phyloP scores from a whole-genome alignment of 2,329 filamentous ascomycete genomes.

The Ceratocystis lukuohia region DNA sequence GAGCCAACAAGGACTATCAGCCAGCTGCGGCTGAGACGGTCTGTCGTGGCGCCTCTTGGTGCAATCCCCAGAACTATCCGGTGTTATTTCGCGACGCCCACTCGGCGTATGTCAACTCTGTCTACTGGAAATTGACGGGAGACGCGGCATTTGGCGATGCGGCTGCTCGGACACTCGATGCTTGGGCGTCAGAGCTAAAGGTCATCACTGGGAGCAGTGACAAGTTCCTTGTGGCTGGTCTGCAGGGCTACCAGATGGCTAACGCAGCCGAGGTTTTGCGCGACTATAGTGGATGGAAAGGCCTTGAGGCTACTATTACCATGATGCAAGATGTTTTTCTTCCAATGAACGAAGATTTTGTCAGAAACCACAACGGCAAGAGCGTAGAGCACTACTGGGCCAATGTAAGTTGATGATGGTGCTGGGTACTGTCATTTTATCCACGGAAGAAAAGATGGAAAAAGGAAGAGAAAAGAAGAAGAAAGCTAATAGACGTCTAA shows the following conservation, averaged over 20 bases:
- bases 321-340: constrained; percentile 26
- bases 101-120: constrained; percentile 29
- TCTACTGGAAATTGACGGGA: constrained; percentile 31
- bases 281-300: constrained; percentile 24
- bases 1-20: constrained; percentile 25
- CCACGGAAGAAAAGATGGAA: too few relatives aligned
- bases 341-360: neutral
- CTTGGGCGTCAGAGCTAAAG: constrained; percentile 28
- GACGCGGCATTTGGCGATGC: constrained; percentile 28
- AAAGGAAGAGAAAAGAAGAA: neutral
- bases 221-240: constrained; percentile 29
- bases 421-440: too few relatives aligned
- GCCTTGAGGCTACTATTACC: neutral
- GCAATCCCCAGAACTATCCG: neutral
- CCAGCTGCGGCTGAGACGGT: constrained; percentile 25
- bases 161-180: constrained; percentile 28
- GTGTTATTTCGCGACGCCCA: neutral
- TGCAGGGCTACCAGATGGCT: constrained; percentile 35
- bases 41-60: constrained; percentile 26
- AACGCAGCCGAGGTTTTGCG: constrained; percentile 34
- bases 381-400: neutral
- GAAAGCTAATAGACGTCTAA: neutral
- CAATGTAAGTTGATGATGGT: neutral
- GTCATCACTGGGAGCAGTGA: constrained; percentile 27
- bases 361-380: neutral